Evolutionary conservation across 345 rosid genomes (phyloP), one percentile per base, ranked within the genome.

Genomic region (Melaleuca alternifolia): DNA sequence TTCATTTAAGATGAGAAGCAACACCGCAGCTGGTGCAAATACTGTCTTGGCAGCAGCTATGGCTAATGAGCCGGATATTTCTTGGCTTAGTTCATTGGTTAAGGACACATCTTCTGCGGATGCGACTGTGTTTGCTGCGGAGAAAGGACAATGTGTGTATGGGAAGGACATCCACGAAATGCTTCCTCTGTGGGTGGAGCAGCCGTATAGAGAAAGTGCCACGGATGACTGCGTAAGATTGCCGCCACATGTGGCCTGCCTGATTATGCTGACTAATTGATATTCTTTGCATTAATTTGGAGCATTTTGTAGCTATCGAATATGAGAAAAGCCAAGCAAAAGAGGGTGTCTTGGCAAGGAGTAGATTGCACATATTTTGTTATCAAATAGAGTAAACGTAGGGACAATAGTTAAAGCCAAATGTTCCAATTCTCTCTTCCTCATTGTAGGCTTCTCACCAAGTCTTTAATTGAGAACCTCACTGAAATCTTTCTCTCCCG

Each of bases 131-230:
- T n/a, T n/a, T n/a, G n/a, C n/a, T n/a, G n/a, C n/a, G n/a, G n/a
- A n/a, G n/a, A n/a, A n/a, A n/a, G n/a, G n/a, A n/a, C n/a, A n/a
- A n/a, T n/a, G n/a, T n/a, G n/a, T n/a, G n/a, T n/a, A n/a, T n/a
- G n/a, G n/a, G n/a, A n/a, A n/a, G n/a, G n/a, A n/a, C n/a, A n/a
- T n/a, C n/a, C n/a, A n/a, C n/a, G n/a, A n/a, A n/a, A n/a, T n/a
- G n/a, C n/a, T n/a, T 87, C 93, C 96, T 10, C 90, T 91, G 50
- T 97, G 99, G 99, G 90, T 89, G 94, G 99, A 95, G 90, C 98
- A 95, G 92, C 89, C 95, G 96, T 96, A 94, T 87, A 92, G 93
- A 89, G 98, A 97, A n/a, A 84, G 98, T 93, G 89, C 95, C 96
- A 94, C 98, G 95, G 95, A 93, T 93, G 93, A 96, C 92, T 92